Evolutionary conservation across 2,329 filamentous ascomycete genomes (phyloP), one percentile per base, ranked within the genome.

Genomic region (Phoma herbarum): DNA sequence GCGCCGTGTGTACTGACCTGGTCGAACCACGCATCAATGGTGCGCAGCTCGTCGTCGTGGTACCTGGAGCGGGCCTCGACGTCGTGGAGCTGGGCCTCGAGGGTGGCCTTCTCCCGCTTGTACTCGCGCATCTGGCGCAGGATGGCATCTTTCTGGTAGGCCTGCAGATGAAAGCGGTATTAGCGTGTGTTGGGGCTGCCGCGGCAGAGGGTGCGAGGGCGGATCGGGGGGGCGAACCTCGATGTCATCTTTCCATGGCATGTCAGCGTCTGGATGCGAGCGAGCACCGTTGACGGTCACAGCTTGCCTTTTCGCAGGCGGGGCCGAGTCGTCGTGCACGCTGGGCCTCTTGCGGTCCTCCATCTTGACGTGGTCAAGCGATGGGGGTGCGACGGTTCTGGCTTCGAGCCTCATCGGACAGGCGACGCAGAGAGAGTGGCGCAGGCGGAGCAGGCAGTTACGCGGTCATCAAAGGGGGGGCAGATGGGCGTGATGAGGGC

Each of bases 261-360:
- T 87, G 77, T 89, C 87, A 69, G 86, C 82, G 77, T 89, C 86
- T 64, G 86, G 85, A 75, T 88, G 86, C 69, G 85, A 81, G 70
- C 85, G 87, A 64, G 83, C 81, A 73, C 93, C 93, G 83, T 97
- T 97, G 66, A 94, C 86, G 51, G 70, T 67, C 60, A 76, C 69
- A 55, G 92, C 91, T 78, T 96, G 91, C 80, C 93, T 90, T 85
- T 98, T 99, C 75, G 88, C 90, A 22, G 94, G 93, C 67, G 94
- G 94, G 66, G 90, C 91, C 74, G 91, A 83, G 69, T 97, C 92
- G 78, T 95, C 90, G 80, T 87, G 85, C 70, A 90, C 86, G 76
- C 93, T 91, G 76, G 93, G 90, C 87, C 95, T 89, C 87, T 99
- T 99, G 87, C 95, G 92, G 84, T 98, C 95, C 86, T 99, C 95